Evolutionary conservation across 495 filamentous ascomycete species (phyloP), one percentile per base, ranked within the genome.

Genomic region (Aspergillus leporis): DNA sequence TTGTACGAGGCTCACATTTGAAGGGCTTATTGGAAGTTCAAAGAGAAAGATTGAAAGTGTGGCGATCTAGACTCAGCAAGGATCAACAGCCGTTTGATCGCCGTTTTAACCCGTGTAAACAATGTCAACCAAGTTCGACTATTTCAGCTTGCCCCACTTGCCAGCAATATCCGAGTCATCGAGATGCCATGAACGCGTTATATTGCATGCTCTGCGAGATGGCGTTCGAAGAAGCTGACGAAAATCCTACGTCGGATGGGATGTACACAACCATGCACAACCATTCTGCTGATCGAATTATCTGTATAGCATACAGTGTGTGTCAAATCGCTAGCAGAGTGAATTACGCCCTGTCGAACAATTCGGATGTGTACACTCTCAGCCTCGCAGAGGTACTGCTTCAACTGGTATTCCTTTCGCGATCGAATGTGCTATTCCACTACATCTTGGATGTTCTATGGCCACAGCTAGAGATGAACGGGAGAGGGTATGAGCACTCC

Each of bases 131-230:
- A 21, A 18, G 9, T 7, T 7, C 30, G 3, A 5, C 8, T 32
- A 1, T 0, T 14, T 23, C 16, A 9, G 3, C 30, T 9, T 51
- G 8, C 16, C 23, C 49, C 0, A 14, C 18, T 14, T 28, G 6
- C 6, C 48, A n/a, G 16, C 30, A 19, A 13, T 48, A 51, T 38
- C 28, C 19, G 0, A 47, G 31, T 6, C 61, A 64, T 49, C 61
- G 61, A 30, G 61, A 64, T 38, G 49, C 53, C 21, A 64, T 64
- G 61, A 64, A 64, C 47, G 56, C 57, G 5, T 28, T 64, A n/a
- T 64, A 64, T 32, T 60, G 18, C 22, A 21, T 56, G 23, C 53
- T 64, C 10, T 64, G 61, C 32, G 40, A 60, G 21, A 50, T 60
- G 18, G 53, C 49, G 7, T 60, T 60, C 53, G 48, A 60, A 5